These are phyloP conservation scores for Chaetomium globosum DNA, from an alignment of 2,329 filamentous ascomycete species.

Conservation along the genomic window DNA sequence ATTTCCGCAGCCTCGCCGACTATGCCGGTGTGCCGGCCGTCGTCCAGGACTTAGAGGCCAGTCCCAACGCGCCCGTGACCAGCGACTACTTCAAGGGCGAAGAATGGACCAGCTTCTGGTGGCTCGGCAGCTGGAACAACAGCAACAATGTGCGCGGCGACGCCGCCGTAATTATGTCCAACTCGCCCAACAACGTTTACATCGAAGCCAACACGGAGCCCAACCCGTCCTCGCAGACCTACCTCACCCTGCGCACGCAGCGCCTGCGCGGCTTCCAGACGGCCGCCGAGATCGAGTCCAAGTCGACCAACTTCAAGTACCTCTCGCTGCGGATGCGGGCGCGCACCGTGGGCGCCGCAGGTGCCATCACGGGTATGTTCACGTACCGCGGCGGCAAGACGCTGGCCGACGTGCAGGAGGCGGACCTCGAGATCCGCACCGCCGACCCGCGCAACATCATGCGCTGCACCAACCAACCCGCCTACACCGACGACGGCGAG, in stretches of 20 bases:
- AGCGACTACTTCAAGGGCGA: conserved; percentile 47
- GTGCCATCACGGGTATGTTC: conserved; percentile 58
- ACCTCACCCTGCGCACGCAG: conserved; percentile 52
- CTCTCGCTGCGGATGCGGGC: conserved; percentile 55
- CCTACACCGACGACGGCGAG: conserved; percentile 50
- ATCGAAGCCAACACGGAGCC: conserved; percentile 52
- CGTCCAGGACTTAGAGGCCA: conserved; percentile 39
- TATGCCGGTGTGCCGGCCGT: conserved; percentile 45
- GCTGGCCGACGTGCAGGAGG: conserved; percentile 51
- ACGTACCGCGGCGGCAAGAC: conserved; percentile 50
- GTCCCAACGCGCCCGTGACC: conserved; percentile 40
- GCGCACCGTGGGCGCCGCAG: conserved; percentile 51
- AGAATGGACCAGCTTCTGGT: conserved; percentile 46
- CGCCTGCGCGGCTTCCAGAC: conserved; percentile 51
- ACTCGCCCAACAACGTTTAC: conserved; percentile 51
- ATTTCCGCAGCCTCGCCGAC: conserved; percentile 50
- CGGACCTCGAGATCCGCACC: conserved; percentile 58
- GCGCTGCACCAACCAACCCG: conserved; percentile 65
- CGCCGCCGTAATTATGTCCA: conserved; percentile 44
- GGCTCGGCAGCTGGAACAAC: conserved; percentile 48
- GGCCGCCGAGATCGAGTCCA: conserved; percentile 52
- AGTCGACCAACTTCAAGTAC: conserved; percentile 43
- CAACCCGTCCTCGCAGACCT: conserved; percentile 46
- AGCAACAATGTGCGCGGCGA: conserved; percentile 36
- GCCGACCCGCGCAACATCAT: conserved; percentile 48